Conservation (phyloP, 1,139 yeast species). For the Suhomyces coccinellae region DNA sequence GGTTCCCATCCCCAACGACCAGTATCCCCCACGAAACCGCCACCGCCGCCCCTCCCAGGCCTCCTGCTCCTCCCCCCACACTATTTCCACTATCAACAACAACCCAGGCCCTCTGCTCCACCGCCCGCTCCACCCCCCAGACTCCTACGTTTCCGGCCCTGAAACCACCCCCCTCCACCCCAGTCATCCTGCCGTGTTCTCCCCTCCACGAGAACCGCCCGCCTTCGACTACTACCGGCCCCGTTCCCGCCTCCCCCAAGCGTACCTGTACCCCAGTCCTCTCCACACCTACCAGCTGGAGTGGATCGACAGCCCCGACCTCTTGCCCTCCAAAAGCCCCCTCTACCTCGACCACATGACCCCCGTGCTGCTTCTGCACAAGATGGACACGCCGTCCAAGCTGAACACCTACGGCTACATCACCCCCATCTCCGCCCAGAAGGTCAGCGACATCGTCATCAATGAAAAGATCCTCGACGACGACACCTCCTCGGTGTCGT, state of each 20-base stretch:
- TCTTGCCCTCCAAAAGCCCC: constrained; percentile 24
- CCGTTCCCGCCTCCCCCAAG: constrained; percentile 3
- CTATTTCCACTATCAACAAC: not conserved
- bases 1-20: not conserved
- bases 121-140: not conserved
- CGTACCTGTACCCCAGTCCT: constrained; percentile 8
- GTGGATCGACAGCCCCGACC: constrained; percentile 38
- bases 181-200: not conserved
- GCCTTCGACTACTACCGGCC: not conserved
- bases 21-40: not conserved
- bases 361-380: constrained; percentile 7
- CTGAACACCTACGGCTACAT: constrained; percentile 19
- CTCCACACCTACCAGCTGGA: constrained; percentile 29
- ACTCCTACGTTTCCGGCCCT: not conserved
- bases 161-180: not conserved
- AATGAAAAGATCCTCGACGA: constrained; percentile 10
- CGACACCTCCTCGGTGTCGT: constrained; percentile 10
- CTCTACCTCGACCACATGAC: constrained; percentile 7
- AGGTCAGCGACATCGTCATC: constrained; percentile 10
- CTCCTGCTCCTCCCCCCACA: not conserved
- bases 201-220: not conserved
- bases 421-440: constrained; percentile 28
- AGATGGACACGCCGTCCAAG: constrained; percentile 28
- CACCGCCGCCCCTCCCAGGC: not conserved
- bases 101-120: not conserved